Percentiles rank a stretch among this genome's conserved stretches.
Evolutionary conservation across 176 grass and related monocot species (phyloP).

Genomic region (Puccinellia tenuiflora): DNA sequence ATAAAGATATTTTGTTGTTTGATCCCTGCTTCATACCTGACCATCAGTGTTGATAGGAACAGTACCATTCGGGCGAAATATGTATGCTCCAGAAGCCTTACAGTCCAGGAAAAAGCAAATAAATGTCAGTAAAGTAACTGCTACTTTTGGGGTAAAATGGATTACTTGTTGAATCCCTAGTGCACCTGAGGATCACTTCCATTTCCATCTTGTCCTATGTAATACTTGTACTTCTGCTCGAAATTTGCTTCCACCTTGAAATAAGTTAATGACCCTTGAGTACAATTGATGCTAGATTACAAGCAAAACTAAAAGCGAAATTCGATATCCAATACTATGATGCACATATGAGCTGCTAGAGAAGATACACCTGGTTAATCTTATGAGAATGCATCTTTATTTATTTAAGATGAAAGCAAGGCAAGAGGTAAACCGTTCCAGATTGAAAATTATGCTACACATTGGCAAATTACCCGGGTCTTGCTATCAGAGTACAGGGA

Average conservation of each 20-base stretch:
- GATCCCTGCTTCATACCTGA: conserved; percentile 43
- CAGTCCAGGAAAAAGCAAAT: conserved; percentile 12
- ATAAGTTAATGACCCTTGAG: conserved; percentile 19
- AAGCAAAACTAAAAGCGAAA: conserved; percentile 1
- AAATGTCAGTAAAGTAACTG: background rate
- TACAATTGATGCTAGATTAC: background rate
- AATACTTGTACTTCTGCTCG: conserved; percentile 74
- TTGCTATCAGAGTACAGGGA: conserved; percentile 58
- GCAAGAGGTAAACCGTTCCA: background rate
- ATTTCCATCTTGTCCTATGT: conserved; percentile 60
- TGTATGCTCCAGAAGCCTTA: conserved; percentile 98
- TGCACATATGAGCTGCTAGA: background rate
- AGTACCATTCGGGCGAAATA: conserved; percentile 78
- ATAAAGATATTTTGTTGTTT: background rate
- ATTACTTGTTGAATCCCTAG: background rate
- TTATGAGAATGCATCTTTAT: conserved; percentile 5
- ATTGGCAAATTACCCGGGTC: conserved; percentile 47
- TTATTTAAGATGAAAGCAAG: background rate
- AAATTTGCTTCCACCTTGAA: conserved; percentile 69
- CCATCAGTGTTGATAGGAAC: conserved; percentile 55
- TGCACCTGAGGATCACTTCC: conserved; percentile 76
- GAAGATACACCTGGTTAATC: conserved; percentile 1
- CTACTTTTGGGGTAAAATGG: background rate
- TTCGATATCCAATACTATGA: background rate
- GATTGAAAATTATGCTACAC: background rate